A percentile compares a stretch with the other conserved stretches of the same genome.
These are phyloP conservation scores for Oehlia diaphana DNA, from an alignment of 192 early-diverging fungal species.

Conservation along the genomic window DNA sequence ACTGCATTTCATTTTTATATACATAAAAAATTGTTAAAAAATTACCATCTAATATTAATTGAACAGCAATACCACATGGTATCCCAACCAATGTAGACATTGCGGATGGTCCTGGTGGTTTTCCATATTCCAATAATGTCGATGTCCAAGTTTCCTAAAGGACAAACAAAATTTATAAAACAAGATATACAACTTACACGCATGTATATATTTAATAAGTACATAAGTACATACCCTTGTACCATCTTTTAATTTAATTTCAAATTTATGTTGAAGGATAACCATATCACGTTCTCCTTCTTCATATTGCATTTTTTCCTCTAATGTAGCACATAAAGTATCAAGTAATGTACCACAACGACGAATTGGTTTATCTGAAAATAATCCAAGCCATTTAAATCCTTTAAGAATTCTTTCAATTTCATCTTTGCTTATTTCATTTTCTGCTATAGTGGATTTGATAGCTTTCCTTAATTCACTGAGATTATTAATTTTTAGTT, in stretches of 20 bases:
- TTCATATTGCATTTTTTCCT: slow-evolving; percentile 95
- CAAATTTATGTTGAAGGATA: slow-evolving; percentile 97
- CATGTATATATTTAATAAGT: neutral
- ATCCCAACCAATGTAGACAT: slow-evolving; percentile 98
- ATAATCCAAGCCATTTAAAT: slow-evolving; percentile 84
- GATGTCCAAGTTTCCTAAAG: slow-evolving; percentile 83
- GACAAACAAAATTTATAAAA: neutral
- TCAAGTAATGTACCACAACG: slow-evolving; percentile 81
- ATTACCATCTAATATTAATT: slow-evolving; percentile 88
- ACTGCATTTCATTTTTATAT: neutral
- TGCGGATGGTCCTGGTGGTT: slow-evolving; percentile 76
- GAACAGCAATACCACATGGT: slow-evolving; percentile 93
- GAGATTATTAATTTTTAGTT: neutral
- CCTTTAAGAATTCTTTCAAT: slow-evolving; percentile 68
- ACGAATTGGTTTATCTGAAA: slow-evolving; percentile 58
- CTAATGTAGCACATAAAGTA: slow-evolving; percentile 92
- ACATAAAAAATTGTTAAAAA: neutral
- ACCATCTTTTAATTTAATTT: slow-evolving; percentile 87
- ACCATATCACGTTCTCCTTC: slow-evolving; percentile 94
- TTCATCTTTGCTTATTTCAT: slow-evolving; percentile 47
- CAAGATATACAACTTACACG: neutral
- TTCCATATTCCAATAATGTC: slow-evolving; percentile 91
- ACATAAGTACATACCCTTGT: slow-evolving; percentile 35
- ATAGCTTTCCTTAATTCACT: slow-evolving; percentile 63
- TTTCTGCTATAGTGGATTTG: slow-evolving; percentile 59